Evolutionary conservation across 306 rosid genomes (phyloP), one percentile per base, ranked within the genome.

Genomic region (Prunus armeniaca): DNA sequence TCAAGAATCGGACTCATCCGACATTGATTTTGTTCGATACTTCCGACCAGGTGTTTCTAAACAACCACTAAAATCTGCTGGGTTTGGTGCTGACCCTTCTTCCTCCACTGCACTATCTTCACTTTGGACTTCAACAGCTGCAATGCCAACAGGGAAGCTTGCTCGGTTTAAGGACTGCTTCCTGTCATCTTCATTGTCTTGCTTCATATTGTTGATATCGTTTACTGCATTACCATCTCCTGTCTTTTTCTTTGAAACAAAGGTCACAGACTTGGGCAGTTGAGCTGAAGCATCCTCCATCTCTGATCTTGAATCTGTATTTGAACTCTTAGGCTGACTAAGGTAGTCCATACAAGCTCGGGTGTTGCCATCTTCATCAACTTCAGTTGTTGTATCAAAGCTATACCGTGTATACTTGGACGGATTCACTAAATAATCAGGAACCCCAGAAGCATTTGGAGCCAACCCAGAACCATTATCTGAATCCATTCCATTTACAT

Each of bases 381-480:
- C 63, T 27, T 71, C 73, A 65, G 27, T 65, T 0, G 75, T 54
- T 3, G 83, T 75, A 65, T 64, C 71, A 5, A 79, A 67, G 72
- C 83, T 75, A 50, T 83, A 75, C 5, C 58, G 8, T 1, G 67
- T 75, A 64, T 79, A 83, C 76, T 66, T 79, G 0, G 62, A 75
- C 20, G 81, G 86, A 66, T 79, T 79, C 50, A 79, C 75, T n/a
- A 83, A 51, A 75, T 75, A 83, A 51, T 79, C 83, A 19, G 86
- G 86, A 20, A 79, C 58, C 52, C 28, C 19, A 34, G 65, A 43
- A 55, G 74, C 38, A 30, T 13, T 47, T 12, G 70, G 24, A 46
- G 7, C 43, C 20, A 22, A 12, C 20, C 34, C 65, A 12, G 57
- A 7, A 30, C 46, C 79, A 61, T 63, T 43, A 64, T 55, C 77